Percentiles rank a stretch among this genome's conserved stretches.
phyloP scores from a whole-genome alignment of 2,329 filamentous ascomycete species.

The Orbilia brochopaga region DNA sequence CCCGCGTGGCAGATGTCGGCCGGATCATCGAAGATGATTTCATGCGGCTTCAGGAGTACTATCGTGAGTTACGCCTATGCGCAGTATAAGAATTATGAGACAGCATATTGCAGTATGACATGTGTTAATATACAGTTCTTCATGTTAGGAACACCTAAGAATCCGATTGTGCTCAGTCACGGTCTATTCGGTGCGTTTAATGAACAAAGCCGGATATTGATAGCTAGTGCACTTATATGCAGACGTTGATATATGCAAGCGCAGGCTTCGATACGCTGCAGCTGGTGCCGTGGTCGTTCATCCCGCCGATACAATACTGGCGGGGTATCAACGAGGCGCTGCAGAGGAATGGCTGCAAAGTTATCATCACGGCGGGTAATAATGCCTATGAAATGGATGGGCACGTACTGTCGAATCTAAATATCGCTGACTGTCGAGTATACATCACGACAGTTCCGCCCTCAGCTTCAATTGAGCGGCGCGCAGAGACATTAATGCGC shows the following conservation, averaged over 20 bases:
- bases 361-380: constrained; percentile 64
- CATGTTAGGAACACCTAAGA: constrained; percentile 61
- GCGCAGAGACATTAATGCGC: constrained; percentile 65
- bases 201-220: constrained; percentile 58
- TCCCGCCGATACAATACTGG: constrained; percentile 63
- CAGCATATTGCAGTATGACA: not conserved
- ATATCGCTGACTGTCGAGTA: not conserved
- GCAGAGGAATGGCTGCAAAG: constrained; percentile 62
- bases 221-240: constrained; percentile 59
- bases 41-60: constrained; percentile 35
- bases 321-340: constrained; percentile 68
- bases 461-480: constrained; percentile 67
- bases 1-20: constrained; percentile 38
- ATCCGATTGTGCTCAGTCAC: constrained; percentile 71
- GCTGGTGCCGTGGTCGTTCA: constrained; percentile 32
- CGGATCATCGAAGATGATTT: constrained; percentile 48
- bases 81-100: not conserved
- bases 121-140: not conserved
- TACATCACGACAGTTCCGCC: constrained; percentile 62
- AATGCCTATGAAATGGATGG: too few species aligned
- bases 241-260: constrained; percentile 63
- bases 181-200: constrained; percentile 69
- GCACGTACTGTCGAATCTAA: not conserved
- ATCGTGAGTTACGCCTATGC: constrained; percentile 21
- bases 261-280: constrained; percentile 46